Conservation (phyloP, 208 protist genomes). For the Leishmania aethiopica region DNA sequence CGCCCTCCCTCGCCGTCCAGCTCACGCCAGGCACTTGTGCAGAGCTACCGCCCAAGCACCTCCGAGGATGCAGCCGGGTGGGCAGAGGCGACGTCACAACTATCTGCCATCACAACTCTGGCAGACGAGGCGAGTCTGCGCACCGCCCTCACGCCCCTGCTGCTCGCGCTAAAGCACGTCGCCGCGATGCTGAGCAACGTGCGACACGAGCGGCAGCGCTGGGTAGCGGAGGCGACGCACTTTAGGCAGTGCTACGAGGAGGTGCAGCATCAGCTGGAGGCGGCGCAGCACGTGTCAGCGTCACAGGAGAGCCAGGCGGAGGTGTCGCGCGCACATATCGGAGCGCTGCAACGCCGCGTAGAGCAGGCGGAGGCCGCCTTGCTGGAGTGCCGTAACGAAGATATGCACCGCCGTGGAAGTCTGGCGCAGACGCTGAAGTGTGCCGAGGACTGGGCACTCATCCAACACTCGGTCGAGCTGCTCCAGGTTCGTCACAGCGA, state of each 20-base stretch:
- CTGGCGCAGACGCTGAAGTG: slow-evolving; percentile 49
- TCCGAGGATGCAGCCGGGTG: background rate
- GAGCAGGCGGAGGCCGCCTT: slow-evolving; percentile 12
- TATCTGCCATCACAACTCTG: background rate
- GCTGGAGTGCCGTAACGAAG: slow-evolving; percentile 20
- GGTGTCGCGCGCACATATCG: slow-evolving; percentile 4
- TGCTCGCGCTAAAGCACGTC: slow-evolving; percentile 28
- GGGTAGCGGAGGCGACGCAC: slow-evolving; percentile 3
- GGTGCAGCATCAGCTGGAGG: slow-evolving; percentile 11
- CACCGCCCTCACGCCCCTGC: slow-evolving; percentile 19
- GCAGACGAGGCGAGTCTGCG: slow-evolving; percentile 15
- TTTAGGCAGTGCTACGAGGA: slow-evolving; percentile 1
- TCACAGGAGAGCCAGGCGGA: slow-evolving; percentile 11
- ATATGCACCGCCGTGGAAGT: slow-evolving; percentile 24
- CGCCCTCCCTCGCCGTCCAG: background rate
- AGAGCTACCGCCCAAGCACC: background rate
- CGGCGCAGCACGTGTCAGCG: background rate
- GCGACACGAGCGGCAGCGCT: slow-evolving; percentile 12
- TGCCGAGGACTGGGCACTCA: slow-evolving; percentile 55
- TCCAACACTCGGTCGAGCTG: slow-evolving; percentile 35
- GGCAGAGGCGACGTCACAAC: background rate
- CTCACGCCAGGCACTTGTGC: slow-evolving; percentile 5
- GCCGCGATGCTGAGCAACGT: slow-evolving; percentile 19
- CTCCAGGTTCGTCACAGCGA: slow-evolving; percentile 21
- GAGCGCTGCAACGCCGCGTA: slow-evolving; percentile 18